Base-by-base conservation (phyloP, 2,329 filamentous ascomycete species). In the Pyrenochaeta sp. region DNA sequence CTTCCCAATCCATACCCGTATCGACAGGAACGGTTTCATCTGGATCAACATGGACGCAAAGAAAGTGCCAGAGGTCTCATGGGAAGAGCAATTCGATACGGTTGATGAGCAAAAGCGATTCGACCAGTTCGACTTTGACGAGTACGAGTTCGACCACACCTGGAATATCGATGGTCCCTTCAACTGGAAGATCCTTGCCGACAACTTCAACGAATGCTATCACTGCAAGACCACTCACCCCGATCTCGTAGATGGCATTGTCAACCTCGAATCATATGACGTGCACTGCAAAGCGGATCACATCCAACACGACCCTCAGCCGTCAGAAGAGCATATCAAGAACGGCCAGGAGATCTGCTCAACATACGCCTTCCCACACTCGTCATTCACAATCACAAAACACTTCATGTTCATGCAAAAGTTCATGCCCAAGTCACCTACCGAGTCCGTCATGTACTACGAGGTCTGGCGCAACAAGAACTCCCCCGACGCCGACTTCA, bases 131-230 rank as follows among this genome's bases (percentile, higher is more conserved):
- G 45, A 68, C 48, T 67, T 67, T 27, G 55, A 60, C 10, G 61
- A 66, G 35, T 86, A 83, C 60, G 59, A 68, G 11, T 84, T 83
- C 51, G 63, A 67, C 44, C 65, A 68, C 47, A 64, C 58, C 14
- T 68, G 58, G 50, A 60, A 60, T 28, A 55, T 67, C 43, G 64
- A 65, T n/a, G 61, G 59, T 7, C 50, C 61, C 22, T 66, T 58
- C 47, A 67, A 67, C 45, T 68, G 65, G 65, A 68, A 68, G 48
- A 65, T 65, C 20, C 50, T 67, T 9, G 58, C 64, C 10, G 83
- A 86, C 60, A 85, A 86, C 71, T 86, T 84, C 73, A 86, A 86
- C 61, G 82, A 83, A 61, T 86, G 82, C 61, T 86, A 86, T 55
- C 82, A 85, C 71, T 85, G 81, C 71, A 77, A 78, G 36, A 80